Base-by-base conservation (phyloP, 2,329 filamentous ascomycete species). In the Phialophora verrucosa region DNA sequence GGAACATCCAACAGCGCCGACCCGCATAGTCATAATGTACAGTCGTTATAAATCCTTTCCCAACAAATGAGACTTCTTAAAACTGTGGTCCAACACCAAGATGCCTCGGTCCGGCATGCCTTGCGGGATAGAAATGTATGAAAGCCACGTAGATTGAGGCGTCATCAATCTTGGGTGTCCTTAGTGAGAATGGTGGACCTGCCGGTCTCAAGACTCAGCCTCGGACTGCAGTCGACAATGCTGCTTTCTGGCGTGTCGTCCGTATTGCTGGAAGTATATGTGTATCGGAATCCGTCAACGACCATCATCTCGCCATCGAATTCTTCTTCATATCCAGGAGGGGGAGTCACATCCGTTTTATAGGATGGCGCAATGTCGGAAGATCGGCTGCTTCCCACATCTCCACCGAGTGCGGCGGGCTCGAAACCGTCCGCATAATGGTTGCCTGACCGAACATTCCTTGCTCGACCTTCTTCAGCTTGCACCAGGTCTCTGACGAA, bases 401-500 rank as follows among this genome's bases (percentile, higher is more conserved):
- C 65, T 72, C 66, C 44, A 50, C 66, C 62, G 54, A 64, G 55
- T 27, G 62, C 64, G 4, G 65, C 56, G 20, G 68, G 59, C 49
- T 65, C 53, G 25, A 58, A 64, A 8, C 63, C 38, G 51, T 61
- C 61, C 25, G 42, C 56, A 58, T 60, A 62, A 32, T 27, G 38
- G 62, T 54, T 44, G n/a, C 12, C 14, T 38, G 27, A 42, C 29
- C 53, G 50, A 32, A 54, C 54, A 38, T 61, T 49, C 42, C 64
- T 35, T 35, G 51, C 62, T 55, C 63, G 56, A 66, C 76, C 74
- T 67, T 77, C 76, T 61, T 78, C 76, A 14, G 80, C 80, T 31
- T 76, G 73, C 32, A 84, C 78, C 10, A 85, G 74, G 50, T 82
- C 78, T 50, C 81, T 80, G 1, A 87, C 84, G 29, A 85, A 81